Percentiles rank a stretch among this genome's conserved stretches.
These are phyloP conservation scores for Boletus coccyginus DNA, from an alignment of 768 basidiomycete species.

Conservation along the genomic window DNA sequence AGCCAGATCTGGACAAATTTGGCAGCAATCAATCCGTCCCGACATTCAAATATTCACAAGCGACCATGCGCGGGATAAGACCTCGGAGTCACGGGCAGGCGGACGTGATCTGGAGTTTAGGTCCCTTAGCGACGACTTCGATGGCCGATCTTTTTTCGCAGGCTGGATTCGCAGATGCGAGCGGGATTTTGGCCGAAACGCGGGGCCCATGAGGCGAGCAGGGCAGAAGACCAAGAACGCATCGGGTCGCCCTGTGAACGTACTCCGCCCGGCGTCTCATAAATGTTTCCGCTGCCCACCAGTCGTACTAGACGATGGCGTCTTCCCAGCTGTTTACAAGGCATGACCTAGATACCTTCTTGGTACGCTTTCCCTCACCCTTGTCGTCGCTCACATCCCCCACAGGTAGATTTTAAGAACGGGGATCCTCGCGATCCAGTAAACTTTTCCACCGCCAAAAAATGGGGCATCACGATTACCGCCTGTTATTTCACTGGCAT, in stretches of 20 bases:
- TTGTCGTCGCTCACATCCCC: not conserved
- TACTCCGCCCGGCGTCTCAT: not conserved
- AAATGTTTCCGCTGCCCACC: not conserved
- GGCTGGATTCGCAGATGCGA: slow-evolving; percentile 13
- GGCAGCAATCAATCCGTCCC: not conserved
- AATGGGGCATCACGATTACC: slow-evolving; percentile 41
- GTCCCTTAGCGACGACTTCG: slow-evolving; percentile 8
- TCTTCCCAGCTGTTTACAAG: slow-evolving; percentile 17
- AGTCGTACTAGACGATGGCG: slow-evolving; percentile 5
- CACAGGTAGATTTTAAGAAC: slow-evolving; percentile 40
- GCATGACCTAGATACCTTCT: slow-evolving; percentile 10
- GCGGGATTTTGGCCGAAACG: not conserved
- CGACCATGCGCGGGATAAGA: no score
- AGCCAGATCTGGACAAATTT: slow-evolving; percentile 14
- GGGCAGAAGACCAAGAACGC: no score
- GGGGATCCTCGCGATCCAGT: slow-evolving; percentile 39
- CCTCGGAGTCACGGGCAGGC: no score
- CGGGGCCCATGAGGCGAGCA: no score
- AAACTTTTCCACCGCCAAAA: slow-evolving; percentile 36
- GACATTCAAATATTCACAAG: no score
- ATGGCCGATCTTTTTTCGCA: slow-evolving; percentile 5
- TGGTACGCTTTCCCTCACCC: slow-evolving; percentile 8
- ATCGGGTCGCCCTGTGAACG: no score
- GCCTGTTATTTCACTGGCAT: slow-evolving; percentile 35
- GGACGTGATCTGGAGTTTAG: not conserved